Conservation (phyloP, 164 flowering plant genomes). For the Annona cherimola region DNA sequence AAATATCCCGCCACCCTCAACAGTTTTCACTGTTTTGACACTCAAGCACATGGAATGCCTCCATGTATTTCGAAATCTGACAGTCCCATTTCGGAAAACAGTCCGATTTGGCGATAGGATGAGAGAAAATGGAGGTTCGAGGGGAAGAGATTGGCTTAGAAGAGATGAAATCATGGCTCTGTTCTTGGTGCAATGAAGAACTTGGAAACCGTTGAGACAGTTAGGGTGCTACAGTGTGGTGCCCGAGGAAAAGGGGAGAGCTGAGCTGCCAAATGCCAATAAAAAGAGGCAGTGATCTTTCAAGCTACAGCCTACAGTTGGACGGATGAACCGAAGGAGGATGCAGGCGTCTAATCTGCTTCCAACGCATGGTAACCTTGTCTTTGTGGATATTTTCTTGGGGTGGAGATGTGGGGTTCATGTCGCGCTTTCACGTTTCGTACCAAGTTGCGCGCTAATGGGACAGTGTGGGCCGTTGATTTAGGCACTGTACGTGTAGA, state of each 20-base stretch:
- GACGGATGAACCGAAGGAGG: not conserved
- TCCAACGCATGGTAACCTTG: not conserved
- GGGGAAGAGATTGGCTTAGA: slow-evolving; percentile 10
- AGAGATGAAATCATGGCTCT: slow-evolving; percentile 12
- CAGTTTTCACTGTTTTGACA: slow-evolving; percentile 18
- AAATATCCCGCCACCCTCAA: slow-evolving; percentile 31
- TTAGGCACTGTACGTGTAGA: too few species aligned
- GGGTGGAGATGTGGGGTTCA: too few species aligned
- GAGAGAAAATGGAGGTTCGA: slow-evolving; percentile 17
- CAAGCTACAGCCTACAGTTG: not conserved
- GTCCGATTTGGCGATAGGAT: slow-evolving; percentile 16
- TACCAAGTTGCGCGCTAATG: too few species aligned
- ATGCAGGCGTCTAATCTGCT: not conserved
- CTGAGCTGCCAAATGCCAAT: too few species aligned
- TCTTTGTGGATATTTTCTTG: too few species aligned
- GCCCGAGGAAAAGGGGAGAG: not conserved
- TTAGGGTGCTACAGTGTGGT: too few species aligned
- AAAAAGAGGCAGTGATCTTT: not conserved
- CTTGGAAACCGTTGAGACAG: not conserved
- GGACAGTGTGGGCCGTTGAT: too few species aligned
- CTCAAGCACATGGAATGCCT: slow-evolving; percentile 28
- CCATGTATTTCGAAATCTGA: slow-evolving; percentile 14
- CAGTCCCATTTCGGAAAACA: slow-evolving; percentile 11
- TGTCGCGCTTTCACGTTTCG: too few species aligned
- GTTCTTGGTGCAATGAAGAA: not conserved